phyloP scores from a whole-genome alignment of 768 basidiomycete species.

The Guyanaporus albipodus region DNA sequence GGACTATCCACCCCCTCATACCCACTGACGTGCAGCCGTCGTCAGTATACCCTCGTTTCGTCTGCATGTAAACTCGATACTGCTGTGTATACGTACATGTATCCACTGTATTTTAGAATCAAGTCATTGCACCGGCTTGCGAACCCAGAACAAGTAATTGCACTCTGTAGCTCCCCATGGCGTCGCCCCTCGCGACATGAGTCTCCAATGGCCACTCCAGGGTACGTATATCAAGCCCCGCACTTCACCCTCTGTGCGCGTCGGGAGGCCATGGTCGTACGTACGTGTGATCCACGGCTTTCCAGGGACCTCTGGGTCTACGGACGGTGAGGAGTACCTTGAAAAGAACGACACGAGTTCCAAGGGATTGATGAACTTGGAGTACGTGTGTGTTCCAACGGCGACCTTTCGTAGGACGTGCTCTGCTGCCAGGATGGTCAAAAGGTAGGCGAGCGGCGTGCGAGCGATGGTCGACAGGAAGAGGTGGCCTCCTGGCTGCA shows the following conservation, averaged over 20 bases:
- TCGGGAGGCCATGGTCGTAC: conserved; percentile 44
- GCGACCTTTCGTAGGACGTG: conserved; percentile 74
- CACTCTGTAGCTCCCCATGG: conserved; percentile 49
- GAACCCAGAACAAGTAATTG: conserved; percentile 88
- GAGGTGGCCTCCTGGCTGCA: conserved; percentile 90
- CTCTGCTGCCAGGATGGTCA: conserved; percentile 80
- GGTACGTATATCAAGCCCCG: conserved; percentile 77
- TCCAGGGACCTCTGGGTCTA: conserved; percentile 2
- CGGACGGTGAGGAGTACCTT: conserved; percentile 38
- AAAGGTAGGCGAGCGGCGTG: conserved; percentile 64
- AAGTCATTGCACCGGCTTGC: conserved; percentile 48
- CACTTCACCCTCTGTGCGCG: conserved; percentile 71
- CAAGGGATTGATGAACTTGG: conserved; percentile 83
- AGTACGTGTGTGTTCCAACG: conserved; percentile 86
- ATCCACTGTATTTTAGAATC: conserved; percentile 18
- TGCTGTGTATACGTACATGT: conserved; percentile 13
- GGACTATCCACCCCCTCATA: background rate
- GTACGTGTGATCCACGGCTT: conserved; percentile 60
- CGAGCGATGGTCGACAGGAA: conserved; percentile 95
- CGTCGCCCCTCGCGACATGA: conserved; percentile 56
- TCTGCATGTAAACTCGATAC: background rate
- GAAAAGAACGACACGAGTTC: conserved; percentile 86
- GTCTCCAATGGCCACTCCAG: conserved; percentile 60
- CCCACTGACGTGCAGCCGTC: too few relatives aligned
- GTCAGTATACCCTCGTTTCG: background rate